A percentile compares a stretch with the other conserved stretches of the same genome.
These are phyloP conservation scores for Viridothelium virens DNA, from an alignment of 495 filamentous ascomycete species.

Conservation along the genomic window DNA sequence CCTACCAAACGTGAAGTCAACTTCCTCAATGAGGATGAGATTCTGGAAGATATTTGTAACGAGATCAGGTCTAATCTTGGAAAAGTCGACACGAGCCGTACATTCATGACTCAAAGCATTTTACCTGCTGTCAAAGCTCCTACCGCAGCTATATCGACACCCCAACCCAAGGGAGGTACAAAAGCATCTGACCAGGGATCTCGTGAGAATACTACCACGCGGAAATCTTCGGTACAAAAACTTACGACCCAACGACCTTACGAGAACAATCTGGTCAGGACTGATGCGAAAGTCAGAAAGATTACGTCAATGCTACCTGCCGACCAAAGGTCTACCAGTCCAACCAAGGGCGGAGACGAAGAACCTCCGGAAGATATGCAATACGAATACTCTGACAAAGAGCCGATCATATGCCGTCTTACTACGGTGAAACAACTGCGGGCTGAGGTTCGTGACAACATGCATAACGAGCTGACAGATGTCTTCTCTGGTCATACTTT, in stretches of 20 bases:
- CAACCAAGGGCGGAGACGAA: slow-evolving; percentile 15
- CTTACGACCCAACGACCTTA: slow-evolving; percentile 52
- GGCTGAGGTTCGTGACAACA: slow-evolving; percentile 66
- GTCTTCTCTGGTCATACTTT: slow-evolving; percentile 86
- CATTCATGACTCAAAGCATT: slow-evolving; percentile 87
- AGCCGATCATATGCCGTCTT: slow-evolving; percentile 59
- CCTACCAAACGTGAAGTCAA: slow-evolving; percentile 98
- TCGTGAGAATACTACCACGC: slow-evolving; percentile 16
- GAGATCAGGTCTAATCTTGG: slow-evolving; percentile 72
- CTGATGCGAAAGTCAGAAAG: slow-evolving; percentile 82
- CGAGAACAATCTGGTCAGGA: slow-evolving; percentile 85
- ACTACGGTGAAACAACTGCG: slow-evolving; percentile 78
- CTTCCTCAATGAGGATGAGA: slow-evolving; percentile 96
- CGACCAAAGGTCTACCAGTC: slow-evolving; percentile 26
- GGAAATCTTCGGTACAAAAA: slow-evolving; percentile 33
- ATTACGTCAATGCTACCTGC: slow-evolving; percentile 88
- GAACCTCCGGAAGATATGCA: slow-evolving; percentile 43
- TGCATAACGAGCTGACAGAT: slow-evolving; percentile 86
- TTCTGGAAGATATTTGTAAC: slow-evolving; percentile 79
- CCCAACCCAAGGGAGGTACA: slow-evolving; percentile 10
- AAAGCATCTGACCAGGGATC: neutral
- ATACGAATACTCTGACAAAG: slow-evolving; percentile 64
- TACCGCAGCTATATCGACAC: slow-evolving; percentile 30
- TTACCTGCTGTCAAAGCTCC: slow-evolving; percentile 58
- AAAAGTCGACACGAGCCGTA: slow-evolving; percentile 87